phyloP scores from a whole-genome alignment of 768 basidiomycete genomes.

The Dendrothele bispora region DNA sequence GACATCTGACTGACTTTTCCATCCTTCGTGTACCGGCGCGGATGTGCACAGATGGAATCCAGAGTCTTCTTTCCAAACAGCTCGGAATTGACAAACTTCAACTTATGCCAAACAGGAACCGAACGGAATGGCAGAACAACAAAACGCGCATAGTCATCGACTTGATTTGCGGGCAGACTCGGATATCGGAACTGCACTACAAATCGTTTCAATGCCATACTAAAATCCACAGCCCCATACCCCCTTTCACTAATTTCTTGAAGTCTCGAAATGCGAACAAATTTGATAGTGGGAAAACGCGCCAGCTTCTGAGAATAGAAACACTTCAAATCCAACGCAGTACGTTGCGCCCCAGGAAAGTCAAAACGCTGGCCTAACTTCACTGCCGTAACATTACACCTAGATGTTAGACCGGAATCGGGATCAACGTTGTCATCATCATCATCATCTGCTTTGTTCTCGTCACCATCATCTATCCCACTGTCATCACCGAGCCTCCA shows the following conservation, averaged over 20 bases:
- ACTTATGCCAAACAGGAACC: conserved; percentile 30
- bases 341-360: neutral
- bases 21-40: conserved; percentile 12
- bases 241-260: no score
- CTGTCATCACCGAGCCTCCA: conserved; percentile 20
- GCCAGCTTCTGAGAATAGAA: conserved; percentile 16
- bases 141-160: conserved; percentile 8
- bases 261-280: conserved; percentile 17
- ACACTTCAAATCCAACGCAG: conserved; percentile 5
- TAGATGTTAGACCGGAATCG: neutral
- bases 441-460: no score
- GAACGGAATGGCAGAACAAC: conserved; percentile 19
- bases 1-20: conserved; percentile 11
- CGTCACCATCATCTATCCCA: no score
- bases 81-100: conserved; percentile 22
- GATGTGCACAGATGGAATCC: conserved; percentile 31
- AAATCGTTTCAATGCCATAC: conserved; percentile 22
- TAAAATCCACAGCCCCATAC: conserved; percentile 27
- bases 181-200: conserved; percentile 19
- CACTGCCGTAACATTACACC: neutral
- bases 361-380: no score
- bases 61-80: conserved; percentile 8
- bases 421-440: no score
- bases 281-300: conserved; percentile 20
- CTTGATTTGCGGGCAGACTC: conserved; percentile 8